phyloP scores from a whole-genome alignment of 371 early-diverging fungal genomes.

The Mucor plumbeus region DNA sequence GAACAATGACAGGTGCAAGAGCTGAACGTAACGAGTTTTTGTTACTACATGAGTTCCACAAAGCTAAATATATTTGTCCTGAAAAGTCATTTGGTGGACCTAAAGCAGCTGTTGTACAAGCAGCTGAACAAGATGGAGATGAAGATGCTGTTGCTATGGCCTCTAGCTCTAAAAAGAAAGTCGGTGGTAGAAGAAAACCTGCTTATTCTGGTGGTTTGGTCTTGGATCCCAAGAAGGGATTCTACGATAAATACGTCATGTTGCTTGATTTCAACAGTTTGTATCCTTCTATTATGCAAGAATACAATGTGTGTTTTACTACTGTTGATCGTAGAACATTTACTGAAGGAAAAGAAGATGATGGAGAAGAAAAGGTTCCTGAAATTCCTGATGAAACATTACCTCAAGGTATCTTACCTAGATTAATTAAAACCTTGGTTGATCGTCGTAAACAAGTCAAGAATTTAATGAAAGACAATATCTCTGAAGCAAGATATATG shows the following conservation, averaged over 20 bases:
- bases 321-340: conserved; percentile 76
- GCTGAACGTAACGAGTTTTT: conserved; percentile 99
- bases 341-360: conserved; percentile 24
- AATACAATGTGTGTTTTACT: conserved; percentile 99
- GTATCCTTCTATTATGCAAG: conserved; percentile 99
- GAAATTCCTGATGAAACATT: conserved; percentile 74
- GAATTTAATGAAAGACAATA: conserved; percentile 81
- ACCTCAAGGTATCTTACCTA: conserved; percentile 89
- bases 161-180: conserved; percentile 42
- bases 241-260: conserved; percentile 96
- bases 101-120: conserved; percentile 40
- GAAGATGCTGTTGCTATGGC: conserved; percentile 47
- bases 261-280: conserved; percentile 99
- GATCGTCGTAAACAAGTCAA: conserved; percentile 94
- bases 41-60: conserved; percentile 96
- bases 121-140: conserved; percentile 56
- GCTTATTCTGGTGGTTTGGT: conserved; percentile 99
- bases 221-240: conserved; percentile 96
- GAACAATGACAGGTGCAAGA: conserved; percentile 92
- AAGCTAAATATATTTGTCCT: conserved; percentile 89
- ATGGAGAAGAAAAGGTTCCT: conserved; percentile 72
- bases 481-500: conserved; percentile 61
- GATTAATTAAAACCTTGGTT: conserved; percentile 89
- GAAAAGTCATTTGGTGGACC: conserved; percentile 65
- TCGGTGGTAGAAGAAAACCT: conserved; percentile 74